These are phyloP conservation scores for Micractinium conductrix DNA, from an alignment of 139 green algal genomes.

Conservation along the genomic window DNA sequence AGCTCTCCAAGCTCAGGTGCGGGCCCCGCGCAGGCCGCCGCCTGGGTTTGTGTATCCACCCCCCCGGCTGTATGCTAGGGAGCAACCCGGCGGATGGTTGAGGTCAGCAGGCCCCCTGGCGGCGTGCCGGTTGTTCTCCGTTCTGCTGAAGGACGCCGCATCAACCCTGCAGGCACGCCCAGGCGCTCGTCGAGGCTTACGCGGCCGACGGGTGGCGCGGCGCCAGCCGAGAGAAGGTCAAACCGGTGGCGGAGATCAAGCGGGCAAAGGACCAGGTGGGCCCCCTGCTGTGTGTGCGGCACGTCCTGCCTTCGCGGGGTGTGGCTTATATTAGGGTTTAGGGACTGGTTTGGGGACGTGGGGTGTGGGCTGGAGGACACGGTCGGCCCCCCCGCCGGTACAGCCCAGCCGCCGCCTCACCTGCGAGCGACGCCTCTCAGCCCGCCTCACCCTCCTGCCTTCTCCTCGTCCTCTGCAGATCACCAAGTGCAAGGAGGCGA, in stretches of 20 bases:
- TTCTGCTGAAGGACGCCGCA: too few relatives aligned
- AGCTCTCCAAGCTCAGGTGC: constrained; percentile 53
- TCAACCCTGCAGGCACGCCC: constrained; percentile 45
- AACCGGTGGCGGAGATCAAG: constrained; percentile 66
- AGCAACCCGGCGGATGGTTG: too few relatives aligned
- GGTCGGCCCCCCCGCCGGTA: not conserved
- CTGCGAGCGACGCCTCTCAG: constrained; percentile 20
- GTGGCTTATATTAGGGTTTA: too few relatives aligned
- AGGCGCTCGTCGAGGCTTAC: constrained; percentile 61
- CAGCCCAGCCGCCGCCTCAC: constrained; percentile 2
- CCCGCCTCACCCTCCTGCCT: not conserved
- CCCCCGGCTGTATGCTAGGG: too few relatives aligned
- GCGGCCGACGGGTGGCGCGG: constrained; percentile 74
- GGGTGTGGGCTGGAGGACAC: not conserved
- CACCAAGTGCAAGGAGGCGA: constrained; percentile 58
- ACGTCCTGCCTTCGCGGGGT: too few relatives aligned
- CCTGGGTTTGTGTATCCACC: too few relatives aligned
- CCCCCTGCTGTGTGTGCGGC: not conserved
- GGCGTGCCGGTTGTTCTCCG: too few relatives aligned
- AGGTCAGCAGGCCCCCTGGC: too few relatives aligned
- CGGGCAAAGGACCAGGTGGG: constrained; percentile 53
- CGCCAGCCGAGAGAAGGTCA: constrained; percentile 67
- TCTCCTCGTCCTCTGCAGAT: constrained; percentile 55
- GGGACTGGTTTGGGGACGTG: too few relatives aligned
- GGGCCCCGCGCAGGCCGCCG: not conserved